Percentiles rank a stretch among this genome's conserved stretches.
phyloP scores from a whole-genome alignment of 73 alveolate genomes.

The Effrenium voratum region DNA sequence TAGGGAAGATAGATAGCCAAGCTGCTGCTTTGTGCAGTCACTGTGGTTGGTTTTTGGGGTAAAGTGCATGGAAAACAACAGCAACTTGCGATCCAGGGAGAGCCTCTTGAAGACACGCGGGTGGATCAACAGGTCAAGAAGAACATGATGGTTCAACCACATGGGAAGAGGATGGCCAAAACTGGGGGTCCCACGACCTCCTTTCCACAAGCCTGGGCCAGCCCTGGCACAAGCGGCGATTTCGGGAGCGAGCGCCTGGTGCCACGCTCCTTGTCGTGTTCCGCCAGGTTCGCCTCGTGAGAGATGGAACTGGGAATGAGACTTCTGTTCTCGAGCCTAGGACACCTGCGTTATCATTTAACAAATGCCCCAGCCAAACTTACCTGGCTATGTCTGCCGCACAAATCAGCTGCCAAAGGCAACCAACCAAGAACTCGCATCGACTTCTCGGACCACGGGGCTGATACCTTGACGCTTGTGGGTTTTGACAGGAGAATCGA shows the following conservation, averaged over 20 bases:
- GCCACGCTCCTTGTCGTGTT: slow-evolving; percentile 63
- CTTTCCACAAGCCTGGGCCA: background rate
- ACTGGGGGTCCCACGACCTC: background rate
- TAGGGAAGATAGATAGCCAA: too few relatives aligned
- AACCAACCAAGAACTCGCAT: background rate
- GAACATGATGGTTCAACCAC: background rate
- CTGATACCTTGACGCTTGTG: too few relatives aligned
- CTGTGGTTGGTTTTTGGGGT: too few relatives aligned
- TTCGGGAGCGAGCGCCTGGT: too few relatives aligned
- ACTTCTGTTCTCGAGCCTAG: too few relatives aligned
- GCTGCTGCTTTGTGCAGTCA: too few relatives aligned
- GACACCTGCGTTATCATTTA: background rate
- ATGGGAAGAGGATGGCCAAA: background rate
- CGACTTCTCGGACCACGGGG: too few relatives aligned
- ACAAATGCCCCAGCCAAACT: background rate
- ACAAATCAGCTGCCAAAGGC: background rate
- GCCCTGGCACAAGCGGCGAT: background rate
- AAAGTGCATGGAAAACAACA: background rate
- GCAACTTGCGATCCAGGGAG: background rate
- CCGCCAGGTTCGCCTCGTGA: slow-evolving; percentile 37
- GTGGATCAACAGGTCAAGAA: background rate
- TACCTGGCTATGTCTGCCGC: background rate
- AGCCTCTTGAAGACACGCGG: background rate
- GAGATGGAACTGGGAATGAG: background rate
- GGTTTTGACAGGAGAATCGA: too few relatives aligned